Percentiles rank a stretch among this genome's conserved stretches.
Evolutionary conservation across 192 early-diverging fungal species (phyloP).

Genomic region (Coemansia sp.): DNA sequence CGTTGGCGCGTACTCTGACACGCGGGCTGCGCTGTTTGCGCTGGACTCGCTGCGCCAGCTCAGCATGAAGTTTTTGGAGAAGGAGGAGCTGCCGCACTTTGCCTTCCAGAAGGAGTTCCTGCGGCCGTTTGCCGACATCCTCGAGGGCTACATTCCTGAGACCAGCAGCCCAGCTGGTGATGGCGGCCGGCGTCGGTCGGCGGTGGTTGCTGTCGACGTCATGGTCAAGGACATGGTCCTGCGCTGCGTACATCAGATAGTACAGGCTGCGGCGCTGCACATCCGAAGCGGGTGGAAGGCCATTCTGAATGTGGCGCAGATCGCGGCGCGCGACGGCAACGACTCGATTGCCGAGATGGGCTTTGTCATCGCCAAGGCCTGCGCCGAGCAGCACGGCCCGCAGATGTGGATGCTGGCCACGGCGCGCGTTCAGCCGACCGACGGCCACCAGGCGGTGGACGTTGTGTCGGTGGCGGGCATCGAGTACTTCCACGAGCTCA

Average conservation of each 20-base stretch:
- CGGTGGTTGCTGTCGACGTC: constrained; percentile 25
- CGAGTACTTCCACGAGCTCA: constrained; percentile 57
- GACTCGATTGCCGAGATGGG: constrained; percentile 77
- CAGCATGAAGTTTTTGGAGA: constrained; percentile 91
- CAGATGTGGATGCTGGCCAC: constrained; percentile 45
- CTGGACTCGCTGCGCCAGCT: constrained; percentile 91
- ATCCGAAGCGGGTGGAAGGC: constrained; percentile 88
- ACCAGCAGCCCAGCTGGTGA: background rate
- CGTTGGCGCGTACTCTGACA: constrained; percentile 84
- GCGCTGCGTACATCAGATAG: constrained; percentile 76
- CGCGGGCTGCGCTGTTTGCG: constrained; percentile 85
- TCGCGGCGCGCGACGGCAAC: constrained; percentile 66
- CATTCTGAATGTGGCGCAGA: constrained; percentile 66
- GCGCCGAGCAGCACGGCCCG: constrained; percentile 38
- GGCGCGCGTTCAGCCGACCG: background rate
- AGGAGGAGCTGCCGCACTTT: constrained; percentile 94
- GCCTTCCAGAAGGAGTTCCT: constrained; percentile 95
- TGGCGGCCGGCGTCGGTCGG: background rate
- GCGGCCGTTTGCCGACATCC: constrained; percentile 80
- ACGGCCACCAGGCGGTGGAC: constrained; percentile 7
- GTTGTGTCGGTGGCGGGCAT: constrained; percentile 35
- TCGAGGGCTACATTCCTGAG: constrained; percentile 79
- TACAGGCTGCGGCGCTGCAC: constrained; percentile 71
- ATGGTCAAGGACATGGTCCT: constrained; percentile 76
- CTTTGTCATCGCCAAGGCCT: constrained; percentile 63